A percentile compares a stretch with the other conserved stretches of the same genome.
Evolutionary conservation across 495 filamentous ascomycete species (phyloP).

Genomic region (Xanthoparmelia taractica): DNA sequence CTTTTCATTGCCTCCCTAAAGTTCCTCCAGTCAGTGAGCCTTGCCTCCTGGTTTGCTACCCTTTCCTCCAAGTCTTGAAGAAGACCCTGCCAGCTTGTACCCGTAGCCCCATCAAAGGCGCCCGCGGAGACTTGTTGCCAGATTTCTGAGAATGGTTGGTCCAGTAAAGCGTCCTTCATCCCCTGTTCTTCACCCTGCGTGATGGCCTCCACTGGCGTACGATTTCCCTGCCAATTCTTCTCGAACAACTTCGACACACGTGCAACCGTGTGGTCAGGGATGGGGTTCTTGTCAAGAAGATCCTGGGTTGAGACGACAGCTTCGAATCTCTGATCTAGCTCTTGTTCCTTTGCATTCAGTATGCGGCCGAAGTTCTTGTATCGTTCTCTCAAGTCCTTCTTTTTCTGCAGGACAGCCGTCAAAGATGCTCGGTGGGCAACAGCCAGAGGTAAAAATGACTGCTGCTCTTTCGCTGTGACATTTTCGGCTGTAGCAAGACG

Average conservation of each 20-base stretch:
- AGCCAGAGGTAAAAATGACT: constrained; percentile 55
- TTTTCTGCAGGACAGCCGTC: constrained; percentile 34
- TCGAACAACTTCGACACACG: constrained; percentile 42
- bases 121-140: constrained; percentile 56
- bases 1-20: constrained; percentile 46
- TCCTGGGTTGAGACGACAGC: constrained; percentile 15
- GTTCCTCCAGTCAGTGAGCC: constrained; percentile 64
- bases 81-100: constrained; percentile 38
- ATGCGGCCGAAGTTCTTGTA: constrained; percentile 53
- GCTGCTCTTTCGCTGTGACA: constrained; percentile 52
- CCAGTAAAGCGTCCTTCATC: constrained; percentile 54
- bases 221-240: constrained; percentile 67
- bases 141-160: constrained; percentile 55
- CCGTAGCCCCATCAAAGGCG: constrained; percentile 40
- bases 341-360: constrained; percentile 45
- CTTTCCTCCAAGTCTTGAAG: constrained; percentile 48
- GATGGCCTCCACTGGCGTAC: constrained; percentile 59
- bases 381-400: constrained; percentile 44
- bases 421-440: constrained; percentile 66
- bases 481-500: constrained; percentile 54
- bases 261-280: constrained; percentile 19
- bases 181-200: constrained; percentile 55
- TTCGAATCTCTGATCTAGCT: constrained; percentile 26
- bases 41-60: constrained; percentile 51
- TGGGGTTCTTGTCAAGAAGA: constrained; percentile 14